Conservation (phyloP, 495 filamentous ascomycete genomes). For the Penicillium silybi region DNA sequence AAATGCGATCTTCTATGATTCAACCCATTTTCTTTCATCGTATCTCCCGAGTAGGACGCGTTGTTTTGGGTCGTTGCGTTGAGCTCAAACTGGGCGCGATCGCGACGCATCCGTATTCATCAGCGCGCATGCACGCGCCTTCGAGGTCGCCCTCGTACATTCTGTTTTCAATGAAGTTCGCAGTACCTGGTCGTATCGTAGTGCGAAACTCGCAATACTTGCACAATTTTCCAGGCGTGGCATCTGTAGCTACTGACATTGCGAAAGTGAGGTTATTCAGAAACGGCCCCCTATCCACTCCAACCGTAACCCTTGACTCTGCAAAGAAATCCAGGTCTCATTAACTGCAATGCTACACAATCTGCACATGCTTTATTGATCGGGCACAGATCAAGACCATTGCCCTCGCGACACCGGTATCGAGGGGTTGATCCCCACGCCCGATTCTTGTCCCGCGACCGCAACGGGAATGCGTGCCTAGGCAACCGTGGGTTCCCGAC, state of each 20-base stretch:
- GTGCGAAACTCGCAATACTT: background rate
- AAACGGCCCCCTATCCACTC: background rate
- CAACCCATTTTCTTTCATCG: slow-evolving; percentile 9
- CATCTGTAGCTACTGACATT: background rate
- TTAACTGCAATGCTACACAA: too few species aligned
- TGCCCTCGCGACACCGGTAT: background rate
- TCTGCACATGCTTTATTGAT: background rate
- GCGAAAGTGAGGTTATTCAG: background rate
- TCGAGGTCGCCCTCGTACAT: too few species aligned
- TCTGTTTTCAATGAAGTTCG: background rate
- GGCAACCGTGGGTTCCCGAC: background rate
- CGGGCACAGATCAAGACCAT: background rate
- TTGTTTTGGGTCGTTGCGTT: background rate
- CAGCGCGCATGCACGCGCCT: too few species aligned
- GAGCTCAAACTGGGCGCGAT: background rate
- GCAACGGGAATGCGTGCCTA: background rate
- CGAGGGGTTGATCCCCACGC: background rate
- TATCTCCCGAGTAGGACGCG: background rate
- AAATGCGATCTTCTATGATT: slow-evolving; percentile 33
- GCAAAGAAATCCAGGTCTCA: background rate
- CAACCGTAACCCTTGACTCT: background rate
- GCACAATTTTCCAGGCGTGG: background rate
- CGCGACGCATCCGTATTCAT: background rate
- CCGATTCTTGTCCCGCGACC: background rate
- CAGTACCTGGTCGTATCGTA: too few species aligned